These are phyloP conservation scores for Chaetomidium leptoderma DNA, from an alignment of 495 filamentous ascomycete species.

Conservation along the genomic window DNA sequence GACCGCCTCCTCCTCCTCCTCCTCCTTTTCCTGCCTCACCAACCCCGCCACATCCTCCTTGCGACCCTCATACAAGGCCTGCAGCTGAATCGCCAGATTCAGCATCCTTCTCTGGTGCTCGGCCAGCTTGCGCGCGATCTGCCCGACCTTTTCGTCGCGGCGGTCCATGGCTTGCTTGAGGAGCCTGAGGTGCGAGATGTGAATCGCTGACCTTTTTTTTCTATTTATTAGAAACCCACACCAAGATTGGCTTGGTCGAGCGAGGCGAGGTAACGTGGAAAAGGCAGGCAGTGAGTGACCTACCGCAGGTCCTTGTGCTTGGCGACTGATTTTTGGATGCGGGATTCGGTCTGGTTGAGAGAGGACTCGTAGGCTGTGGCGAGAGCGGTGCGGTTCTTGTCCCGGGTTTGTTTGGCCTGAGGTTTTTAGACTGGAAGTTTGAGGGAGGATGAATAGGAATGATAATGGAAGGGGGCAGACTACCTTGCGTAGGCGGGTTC, in stretches of 20 bases:
- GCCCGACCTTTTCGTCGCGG: conserved; percentile 21
- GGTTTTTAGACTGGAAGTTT: not conserved
- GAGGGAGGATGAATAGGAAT: too few species aligned
- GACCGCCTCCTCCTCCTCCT: not conserved
- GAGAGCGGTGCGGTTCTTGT: conserved; percentile 23
- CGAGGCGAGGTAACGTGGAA: not conserved
- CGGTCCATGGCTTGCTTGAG: conserved; percentile 22
- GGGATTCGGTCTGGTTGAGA: conserved; percentile 17
- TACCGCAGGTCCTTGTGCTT: conserved; percentile 25
- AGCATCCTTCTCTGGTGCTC: conserved; percentile 24
- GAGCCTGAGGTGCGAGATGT: conserved; percentile 4
- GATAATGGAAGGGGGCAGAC: too few species aligned
- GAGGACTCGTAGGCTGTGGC: conserved; percentile 13
- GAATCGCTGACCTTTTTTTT: not conserved
- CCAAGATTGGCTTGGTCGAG: too few species aligned
- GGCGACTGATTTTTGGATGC: conserved; percentile 19
- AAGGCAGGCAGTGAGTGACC: not conserved
- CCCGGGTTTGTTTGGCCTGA: conserved; percentile 25
- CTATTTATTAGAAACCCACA: not conserved
- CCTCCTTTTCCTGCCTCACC: not conserved
- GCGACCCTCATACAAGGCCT: conserved; percentile 27
- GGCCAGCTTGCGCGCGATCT: conserved; percentile 22
- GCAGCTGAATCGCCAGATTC: conserved; percentile 26
- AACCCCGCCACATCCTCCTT: conserved; percentile 18
- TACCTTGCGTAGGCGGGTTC: conserved; percentile 23